Conservation (phyloP, 306 rosid genomes). For the Lathyrus tuberosus region DNA sequence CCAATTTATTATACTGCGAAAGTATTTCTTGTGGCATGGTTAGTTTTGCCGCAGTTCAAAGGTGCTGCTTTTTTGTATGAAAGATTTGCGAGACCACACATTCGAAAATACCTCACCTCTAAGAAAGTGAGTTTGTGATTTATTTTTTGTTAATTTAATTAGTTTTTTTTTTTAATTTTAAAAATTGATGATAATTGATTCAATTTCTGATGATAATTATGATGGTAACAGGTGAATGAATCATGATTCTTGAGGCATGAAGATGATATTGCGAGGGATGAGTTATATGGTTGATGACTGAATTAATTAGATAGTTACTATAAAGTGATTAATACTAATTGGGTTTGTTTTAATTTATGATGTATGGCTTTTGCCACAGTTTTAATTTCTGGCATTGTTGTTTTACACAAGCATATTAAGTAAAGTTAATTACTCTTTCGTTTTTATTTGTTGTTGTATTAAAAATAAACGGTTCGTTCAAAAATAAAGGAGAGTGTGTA, state of each 20-base stretch:
- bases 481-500: too few relatives aligned
- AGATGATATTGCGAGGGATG: not conserved
- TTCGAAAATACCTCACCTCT: constrained; percentile 51
- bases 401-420: not conserved
- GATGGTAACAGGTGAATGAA: constrained; percentile 25
- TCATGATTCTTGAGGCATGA: constrained; percentile 41
- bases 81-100: constrained; percentile 60
- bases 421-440: not conserved
- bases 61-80: constrained; percentile 93
- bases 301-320: too few relatives aligned
- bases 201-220: not conserved
- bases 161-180: not conserved
- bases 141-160: not conserved
- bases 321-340: not conserved
- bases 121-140: constrained; percentile 50
- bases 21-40: constrained; percentile 75
- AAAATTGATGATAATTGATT: not conserved
- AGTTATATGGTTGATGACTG: too few relatives aligned
- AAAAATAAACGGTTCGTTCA: not conserved
- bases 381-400: constrained; percentile 11
- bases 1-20: constrained; percentile 80
- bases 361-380: constrained; percentile 26
- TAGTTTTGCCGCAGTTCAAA: constrained; percentile 83
- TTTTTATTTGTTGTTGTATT: not conserved
- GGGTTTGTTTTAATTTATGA: not conserved